Evolutionary conservation across 306 rosid genomes (phyloP).

Genomic region (Lablab purpureus): DNA sequence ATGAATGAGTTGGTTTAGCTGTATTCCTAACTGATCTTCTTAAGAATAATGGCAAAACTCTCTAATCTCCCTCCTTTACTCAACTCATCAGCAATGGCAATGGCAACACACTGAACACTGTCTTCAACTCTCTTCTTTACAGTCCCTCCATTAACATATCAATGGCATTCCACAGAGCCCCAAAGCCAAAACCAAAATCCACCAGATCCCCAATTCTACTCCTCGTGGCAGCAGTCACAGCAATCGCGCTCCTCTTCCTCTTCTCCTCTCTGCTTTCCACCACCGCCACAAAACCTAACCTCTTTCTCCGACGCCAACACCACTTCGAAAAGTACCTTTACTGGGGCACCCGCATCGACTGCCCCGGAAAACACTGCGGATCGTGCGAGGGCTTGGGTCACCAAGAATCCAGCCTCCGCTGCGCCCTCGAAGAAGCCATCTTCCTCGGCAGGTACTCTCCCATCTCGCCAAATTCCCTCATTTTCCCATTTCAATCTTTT

Average conservation of each 20-base stretch:
- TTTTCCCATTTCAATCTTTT: neutral
- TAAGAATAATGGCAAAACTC: neutral
- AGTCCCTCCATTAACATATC: neutral
- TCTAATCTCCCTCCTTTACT: neutral
- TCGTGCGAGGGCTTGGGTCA: constrained; percentile 94
- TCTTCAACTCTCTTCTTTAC: neutral
- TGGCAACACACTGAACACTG: neutral
- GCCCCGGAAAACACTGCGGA: constrained; percentile 93
- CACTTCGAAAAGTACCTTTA: constrained; percentile 64
- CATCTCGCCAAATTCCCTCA: neutral
- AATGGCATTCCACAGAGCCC: constrained; percentile 33
- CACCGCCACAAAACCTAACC: neutral
- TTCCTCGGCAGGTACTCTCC: constrained; percentile 58
- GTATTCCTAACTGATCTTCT: too few relatives aligned
- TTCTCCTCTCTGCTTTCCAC: constrained; percentile 25
- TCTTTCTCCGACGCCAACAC: neutral
- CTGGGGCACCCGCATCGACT: constrained; percentile 89
- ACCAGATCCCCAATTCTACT: constrained; percentile 28
- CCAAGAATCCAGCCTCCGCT: constrained; percentile 96
- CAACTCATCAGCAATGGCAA: neutral
- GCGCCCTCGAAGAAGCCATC: constrained; percentile 93
- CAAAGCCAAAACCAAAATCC: constrained; percentile 3
- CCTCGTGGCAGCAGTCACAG: constrained; percentile 1
- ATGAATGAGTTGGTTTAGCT: too few relatives aligned
- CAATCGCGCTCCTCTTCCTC: constrained; percentile 33